phyloP scores from a whole-genome alignment of 148 eudicot species.

The Rhododendron ovatum region DNA sequence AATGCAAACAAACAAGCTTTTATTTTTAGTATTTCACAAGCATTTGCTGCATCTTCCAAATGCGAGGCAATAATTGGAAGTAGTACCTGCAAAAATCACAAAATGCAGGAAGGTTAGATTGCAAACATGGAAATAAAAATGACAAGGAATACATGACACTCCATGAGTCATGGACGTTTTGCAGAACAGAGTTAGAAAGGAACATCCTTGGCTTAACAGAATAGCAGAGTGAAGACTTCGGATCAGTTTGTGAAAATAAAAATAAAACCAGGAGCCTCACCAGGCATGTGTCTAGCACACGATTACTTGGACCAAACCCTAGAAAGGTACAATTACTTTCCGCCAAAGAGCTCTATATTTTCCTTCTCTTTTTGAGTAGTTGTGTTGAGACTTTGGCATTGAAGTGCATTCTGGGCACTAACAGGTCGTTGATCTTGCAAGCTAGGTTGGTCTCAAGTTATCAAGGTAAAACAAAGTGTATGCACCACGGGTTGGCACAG shows the following conservation, averaged over 20 bases:
- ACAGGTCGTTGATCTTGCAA: too few relatives aligned
- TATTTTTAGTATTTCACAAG: constrained; percentile 44
- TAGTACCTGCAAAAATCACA: constrained; percentile 47
- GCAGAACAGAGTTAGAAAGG: background rate
- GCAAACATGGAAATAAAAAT: background rate
- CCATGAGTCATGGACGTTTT: background rate
- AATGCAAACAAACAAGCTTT: constrained; percentile 72
- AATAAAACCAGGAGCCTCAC: too few relatives aligned
- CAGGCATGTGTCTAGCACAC: too few relatives aligned
- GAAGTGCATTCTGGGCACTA: too few relatives aligned
- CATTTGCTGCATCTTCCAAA: constrained; percentile 43
- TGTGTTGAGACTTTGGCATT: too few relatives aligned
- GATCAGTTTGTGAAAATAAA: background rate
- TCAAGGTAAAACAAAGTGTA: too few relatives aligned
- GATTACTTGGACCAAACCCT: too few relatives aligned
- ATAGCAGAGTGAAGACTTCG: background rate
- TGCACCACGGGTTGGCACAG: too few relatives aligned
- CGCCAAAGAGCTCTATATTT: too few relatives aligned
- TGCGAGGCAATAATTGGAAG: constrained; percentile 47
- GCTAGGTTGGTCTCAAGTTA: too few relatives aligned
- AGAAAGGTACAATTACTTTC: too few relatives aligned
- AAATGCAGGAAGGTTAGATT: background rate
- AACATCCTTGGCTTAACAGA: background rate
- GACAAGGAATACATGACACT: background rate
- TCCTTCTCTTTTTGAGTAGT: too few relatives aligned